Base-by-base conservation (phyloP, 2,329 filamentous ascomycete species). In the Alternaria longipes region DNA sequence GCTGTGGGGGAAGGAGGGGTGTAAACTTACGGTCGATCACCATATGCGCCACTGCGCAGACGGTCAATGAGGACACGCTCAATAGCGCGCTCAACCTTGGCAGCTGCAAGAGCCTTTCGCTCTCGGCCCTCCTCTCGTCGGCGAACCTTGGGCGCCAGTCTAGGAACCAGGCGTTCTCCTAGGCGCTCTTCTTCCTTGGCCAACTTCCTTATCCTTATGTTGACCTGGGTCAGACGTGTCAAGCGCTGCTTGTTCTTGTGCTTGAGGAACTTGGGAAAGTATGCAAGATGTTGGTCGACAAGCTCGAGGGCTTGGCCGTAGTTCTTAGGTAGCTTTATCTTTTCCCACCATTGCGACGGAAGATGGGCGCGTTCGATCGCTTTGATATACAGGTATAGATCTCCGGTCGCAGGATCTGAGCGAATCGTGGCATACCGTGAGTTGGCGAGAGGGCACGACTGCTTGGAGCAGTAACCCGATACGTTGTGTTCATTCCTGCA, bases 221-320 rank as follows among this genome's bases (percentile, higher is more conserved):
- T 90, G 49, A 99, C 94, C 83, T 98, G 95, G 53, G 93, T 97
- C 74, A 99, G 79, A 50, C 95, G 85, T 9, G 95, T 98, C 45
- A 98, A 87, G 62, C 95, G 89, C 83, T 98, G 95, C 84, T 99
- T 99, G 85, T 93, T 95, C 82, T 96, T 97, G 83, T 97, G 93
- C 34, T 93, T 83, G 66, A 97, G 82, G 77, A 97, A 97, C 79
- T 97, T 97, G 56, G 94, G 94, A 84, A 93, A 98, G 85, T 97
- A 98, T 74, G 93, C 91, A 16, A 79, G 72, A 46, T 78, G 71
- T 18, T 69, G 54, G 53, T 78, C 75, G 68, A 99, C 88, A 79
- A 97, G 92, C 69, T 91, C 87, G 26, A 99, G 86, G 1, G 95
- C 95, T 77, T 94, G 91, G 65, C 89, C 88, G 80, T 98, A 98